Evolutionary conservation across 202 grass and related monocot genomes (phyloP).

Genomic region (Dendrocalamus latiflorus): DNA sequence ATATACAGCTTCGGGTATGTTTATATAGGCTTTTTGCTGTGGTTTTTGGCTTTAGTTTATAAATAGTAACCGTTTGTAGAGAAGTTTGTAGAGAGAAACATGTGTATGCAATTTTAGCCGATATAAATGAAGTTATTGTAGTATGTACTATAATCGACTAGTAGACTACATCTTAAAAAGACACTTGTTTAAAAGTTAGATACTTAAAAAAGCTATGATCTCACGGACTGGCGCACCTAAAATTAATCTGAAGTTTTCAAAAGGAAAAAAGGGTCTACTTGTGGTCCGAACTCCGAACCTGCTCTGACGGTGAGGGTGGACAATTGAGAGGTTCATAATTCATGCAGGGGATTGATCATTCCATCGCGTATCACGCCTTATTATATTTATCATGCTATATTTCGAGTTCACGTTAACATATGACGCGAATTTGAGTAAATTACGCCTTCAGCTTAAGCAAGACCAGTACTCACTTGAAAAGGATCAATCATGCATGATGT

Average conservation of each 20-base stretch:
- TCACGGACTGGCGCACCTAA: background rate
- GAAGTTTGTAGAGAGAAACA: too few relatives aligned
- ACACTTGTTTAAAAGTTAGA: too few relatives aligned
- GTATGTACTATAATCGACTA: too few relatives aligned
- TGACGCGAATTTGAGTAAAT: conserved; percentile 13
- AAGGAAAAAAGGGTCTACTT: background rate
- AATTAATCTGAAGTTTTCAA: background rate
- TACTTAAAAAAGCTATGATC: background rate
- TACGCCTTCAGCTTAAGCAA: background rate
- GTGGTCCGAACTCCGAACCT: background rate
- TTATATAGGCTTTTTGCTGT: too few relatives aligned
- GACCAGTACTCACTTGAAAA: background rate
- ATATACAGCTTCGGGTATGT: background rate
- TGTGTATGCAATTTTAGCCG: too few relatives aligned
- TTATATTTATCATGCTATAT: background rate
- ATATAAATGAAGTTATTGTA: too few relatives aligned
- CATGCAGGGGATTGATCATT: background rate
- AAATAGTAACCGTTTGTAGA: too few relatives aligned
- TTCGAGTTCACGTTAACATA: conserved; percentile 20
- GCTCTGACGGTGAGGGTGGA: background rate
- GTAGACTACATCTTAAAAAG: too few relatives aligned
- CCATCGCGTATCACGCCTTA: background rate
- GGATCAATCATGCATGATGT: background rate
- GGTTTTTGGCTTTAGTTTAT: too few relatives aligned
- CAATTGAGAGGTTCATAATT: background rate